These are phyloP conservation scores for Psilocybe subaeruginosa DNA, from an alignment of 768 basidiomycete species.

Conservation along the genomic window DNA sequence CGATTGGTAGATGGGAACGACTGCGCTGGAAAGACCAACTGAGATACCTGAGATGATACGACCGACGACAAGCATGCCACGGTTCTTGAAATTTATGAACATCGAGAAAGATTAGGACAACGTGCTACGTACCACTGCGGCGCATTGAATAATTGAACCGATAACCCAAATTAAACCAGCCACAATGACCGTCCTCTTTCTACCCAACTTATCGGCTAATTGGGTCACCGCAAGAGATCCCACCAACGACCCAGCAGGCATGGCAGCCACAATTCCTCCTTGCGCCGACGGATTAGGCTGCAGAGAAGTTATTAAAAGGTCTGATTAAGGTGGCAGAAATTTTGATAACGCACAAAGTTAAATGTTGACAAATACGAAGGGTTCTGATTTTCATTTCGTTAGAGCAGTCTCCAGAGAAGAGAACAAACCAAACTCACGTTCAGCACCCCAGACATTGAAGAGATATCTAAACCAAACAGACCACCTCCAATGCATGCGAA, in stretches of 20 bases:
- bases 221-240: constrained; percentile 66
- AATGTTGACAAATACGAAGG: constrained; percentile 39
- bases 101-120: not conserved
- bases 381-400: constrained; percentile 31
- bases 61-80: constrained; percentile 75
- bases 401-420: not conserved
- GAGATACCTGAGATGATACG: constrained; percentile 71
- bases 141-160: constrained; percentile 74
- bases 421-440: constrained; percentile 30
- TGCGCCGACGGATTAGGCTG: constrained; percentile 58
- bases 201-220: constrained; percentile 67
- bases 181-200: constrained; percentile 67
- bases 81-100: constrained; percentile 44
- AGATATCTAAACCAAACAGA: constrained; percentile 81
- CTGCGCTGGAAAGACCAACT: constrained; percentile 65
- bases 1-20: constrained; percentile 77
- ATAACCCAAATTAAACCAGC: constrained; percentile 74
- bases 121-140: constrained; percentile 40
- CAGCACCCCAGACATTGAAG: constrained; percentile 80
- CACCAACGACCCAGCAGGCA: constrained; percentile 75
- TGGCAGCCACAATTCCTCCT: constrained; percentile 77
- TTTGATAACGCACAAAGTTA: constrained; percentile 29
- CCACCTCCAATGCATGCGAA: constrained; percentile 85
- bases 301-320: not conserved
- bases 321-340: not conserved